These are phyloP conservation scores for Penicillium sp. DNA, from an alignment of 2,329 filamentous ascomycete species.

Conservation along the genomic window DNA sequence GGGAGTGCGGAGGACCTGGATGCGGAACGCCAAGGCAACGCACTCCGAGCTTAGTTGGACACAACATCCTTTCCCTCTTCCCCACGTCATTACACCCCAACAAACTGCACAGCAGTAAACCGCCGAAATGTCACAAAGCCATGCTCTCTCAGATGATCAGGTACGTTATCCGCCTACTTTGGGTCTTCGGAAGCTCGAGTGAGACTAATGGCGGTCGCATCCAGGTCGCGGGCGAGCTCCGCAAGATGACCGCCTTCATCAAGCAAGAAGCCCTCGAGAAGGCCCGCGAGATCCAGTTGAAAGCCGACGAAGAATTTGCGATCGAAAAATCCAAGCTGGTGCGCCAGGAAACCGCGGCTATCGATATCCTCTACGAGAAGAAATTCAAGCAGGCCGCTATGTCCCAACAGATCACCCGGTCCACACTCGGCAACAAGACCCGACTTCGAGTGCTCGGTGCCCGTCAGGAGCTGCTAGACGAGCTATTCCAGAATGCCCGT, in stretches of 20 bases:
- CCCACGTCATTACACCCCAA: slow-evolving; percentile 22
- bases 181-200: background rate
- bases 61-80: slow-evolving; percentile 20
- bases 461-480: slow-evolving; percentile 86
- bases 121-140: slow-evolving; percentile 80
- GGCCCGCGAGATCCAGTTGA: slow-evolving; percentile 94
- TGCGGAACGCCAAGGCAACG: slow-evolving; percentile 25
- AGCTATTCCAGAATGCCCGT: slow-evolving; percentile 78
- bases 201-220: slow-evolving; percentile 16
- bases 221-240: slow-evolving; percentile 94
- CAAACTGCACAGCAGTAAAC: slow-evolving; percentile 21
- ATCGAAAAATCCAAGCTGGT: slow-evolving; percentile 99
- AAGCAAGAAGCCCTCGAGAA: slow-evolving; percentile 97
- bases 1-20: slow-evolving; percentile 15
- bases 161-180: slow-evolving; percentile 49
- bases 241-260: slow-evolving; percentile 99
- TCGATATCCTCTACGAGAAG: slow-evolving; percentile 93
- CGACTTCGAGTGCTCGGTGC: slow-evolving; percentile 83
- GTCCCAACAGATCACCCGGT: slow-evolving; percentile 98
- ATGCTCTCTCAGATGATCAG: slow-evolving; percentile 97
- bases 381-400: slow-evolving; percentile 99
- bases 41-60: slow-evolving; percentile 26
- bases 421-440: slow-evolving; percentile 93
- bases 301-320: slow-evolving; percentile 97
- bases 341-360: slow-evolving; percentile 87